phyloP scores from a whole-genome alignment of 768 basidiomycete species.

The Hemileccinum impolitum region DNA sequence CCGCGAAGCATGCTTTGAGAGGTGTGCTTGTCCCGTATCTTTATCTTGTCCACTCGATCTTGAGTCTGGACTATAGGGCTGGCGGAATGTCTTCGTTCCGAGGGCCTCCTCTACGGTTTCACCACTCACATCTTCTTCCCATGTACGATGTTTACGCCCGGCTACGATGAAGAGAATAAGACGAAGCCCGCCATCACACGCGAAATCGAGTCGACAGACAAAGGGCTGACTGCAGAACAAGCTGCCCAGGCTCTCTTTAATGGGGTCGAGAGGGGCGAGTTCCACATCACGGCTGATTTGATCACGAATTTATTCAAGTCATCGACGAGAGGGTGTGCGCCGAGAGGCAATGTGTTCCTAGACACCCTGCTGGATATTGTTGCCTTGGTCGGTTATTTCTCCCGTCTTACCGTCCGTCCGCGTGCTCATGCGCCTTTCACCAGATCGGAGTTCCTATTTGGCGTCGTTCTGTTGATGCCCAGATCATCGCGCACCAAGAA shows the following conservation, averaged over 20 bases:
- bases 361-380: slow-evolving; percentile 45
- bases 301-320: slow-evolving; percentile 67
- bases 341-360: slow-evolving; percentile 52
- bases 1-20: slow-evolving; percentile 81
- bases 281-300: slow-evolving; percentile 73
- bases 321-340: slow-evolving; percentile 57
- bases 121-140: slow-evolving; percentile 81
- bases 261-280: slow-evolving; percentile 69
- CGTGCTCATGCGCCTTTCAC: not conserved
- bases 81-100: slow-evolving; percentile 78
- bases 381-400: slow-evolving; percentile 40
- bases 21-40: slow-evolving; percentile 41
- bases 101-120: slow-evolving; percentile 74
- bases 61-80: slow-evolving; percentile 50
- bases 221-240: slow-evolving; percentile 56
- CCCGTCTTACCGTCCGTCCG: not conserved
- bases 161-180: slow-evolving; percentile 71
- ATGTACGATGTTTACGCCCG: slow-evolving; percentile 74
- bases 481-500: slow-evolving; percentile 40
- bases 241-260: slow-evolving; percentile 57
- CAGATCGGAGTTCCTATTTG: slow-evolving; percentile 54
- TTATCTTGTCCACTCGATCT: not conserved
- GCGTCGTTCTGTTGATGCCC: slow-evolving; percentile 47
- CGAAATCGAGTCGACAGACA: slow-evolving; percentile 75
- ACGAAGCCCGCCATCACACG: slow-evolving; percentile 72